Base-by-base conservation (phyloP, 768 basidiomycete species). In the Mycena sanguinolenta region DNA sequence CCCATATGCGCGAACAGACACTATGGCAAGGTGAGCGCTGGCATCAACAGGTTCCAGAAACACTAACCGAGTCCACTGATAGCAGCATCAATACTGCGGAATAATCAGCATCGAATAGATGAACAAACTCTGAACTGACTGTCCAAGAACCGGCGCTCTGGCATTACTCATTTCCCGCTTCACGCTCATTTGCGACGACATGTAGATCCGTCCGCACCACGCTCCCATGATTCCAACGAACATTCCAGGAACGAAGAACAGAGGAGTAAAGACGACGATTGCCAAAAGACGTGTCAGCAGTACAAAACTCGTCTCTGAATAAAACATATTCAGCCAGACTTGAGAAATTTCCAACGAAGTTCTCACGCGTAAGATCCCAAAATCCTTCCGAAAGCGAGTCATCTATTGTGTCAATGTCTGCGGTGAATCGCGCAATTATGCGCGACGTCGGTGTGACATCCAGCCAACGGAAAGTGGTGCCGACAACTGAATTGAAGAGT, bases 371-470 rank as follows among this genome's bases (percentile, higher is more conserved):
- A 25, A 73, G 38, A 27, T 30, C 49, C 21, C 65, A 75, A 7
- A 85, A 73, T 23, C 70, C 75, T 50, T 75, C 74, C 1, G 81
- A 63, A 21, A 86, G 73, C 0, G 77, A 69, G 3, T 79, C 76
- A 75, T 95, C 93, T 44, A 95, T 83, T 67, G 79, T 75, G 52
- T 87, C 81, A 25, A 92, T 90, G 75, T 93, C 92, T 63, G 90
- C 87, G 3, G 91, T 92, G 76, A 88, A 89, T 58, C 91, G 85
- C 30, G 90, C 81, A 54, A 92, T 88, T 59, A 94, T 87, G 10
- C 92, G 87, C 28, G 84, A 82, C 5, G 80, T 78, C 6, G 85
- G 84, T 2, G 86, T 87, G 42, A 83, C 79, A 70, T 84, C 83
- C 28, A 87, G 82, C 82, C 82, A 91, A 77, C 91, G 87, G 9